phyloP scores from a whole-genome alignment of 495 filamentous ascomycete genomes.

The Hypoxylon fragiforme region DNA sequence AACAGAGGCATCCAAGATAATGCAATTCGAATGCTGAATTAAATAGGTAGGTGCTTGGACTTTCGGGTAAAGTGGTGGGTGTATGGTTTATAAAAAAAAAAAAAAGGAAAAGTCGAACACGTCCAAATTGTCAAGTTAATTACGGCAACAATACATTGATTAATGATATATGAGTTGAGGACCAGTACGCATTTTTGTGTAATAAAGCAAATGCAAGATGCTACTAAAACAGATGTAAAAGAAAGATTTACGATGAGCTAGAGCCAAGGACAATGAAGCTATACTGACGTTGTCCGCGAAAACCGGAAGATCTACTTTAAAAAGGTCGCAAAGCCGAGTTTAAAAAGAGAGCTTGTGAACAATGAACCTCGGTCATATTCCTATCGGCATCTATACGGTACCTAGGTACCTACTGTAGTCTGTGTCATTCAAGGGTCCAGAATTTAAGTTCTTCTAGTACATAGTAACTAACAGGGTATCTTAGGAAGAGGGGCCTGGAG shows the following conservation, averaged over 20 bases:
- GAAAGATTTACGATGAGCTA: conserved; percentile 3
- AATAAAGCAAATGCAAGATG: no score
- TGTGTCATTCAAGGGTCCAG: no score
- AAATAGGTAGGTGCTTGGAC: no score
- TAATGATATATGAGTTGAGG: neutral
- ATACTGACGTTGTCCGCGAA: conserved; percentile 29
- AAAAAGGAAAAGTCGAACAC: no score
- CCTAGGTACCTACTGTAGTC: no score
- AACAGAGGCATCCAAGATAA: neutral
- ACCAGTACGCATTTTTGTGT: conserved; percentile 11
- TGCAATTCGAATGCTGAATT: neutral
- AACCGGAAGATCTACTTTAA: conserved; percentile 11
- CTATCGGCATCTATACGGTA: conserved; percentile 24
- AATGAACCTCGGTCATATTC: conserved; percentile 32
- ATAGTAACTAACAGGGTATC: no score
- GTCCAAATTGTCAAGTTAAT: no score
- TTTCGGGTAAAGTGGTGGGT: conserved; percentile 26
- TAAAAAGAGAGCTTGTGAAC: conserved; percentile 25
- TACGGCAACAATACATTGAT: conserved; percentile 14
- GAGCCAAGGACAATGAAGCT: conserved; percentile 16
- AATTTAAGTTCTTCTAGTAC: no score
- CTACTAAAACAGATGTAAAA: no score
- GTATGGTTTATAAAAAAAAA: no score
- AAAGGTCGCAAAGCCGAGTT: conserved; percentile 23
- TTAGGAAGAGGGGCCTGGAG: neutral